phyloP scores from a whole-genome alignment of 2,329 filamentous ascomycete species.

The Cercospora sp. region DNA sequence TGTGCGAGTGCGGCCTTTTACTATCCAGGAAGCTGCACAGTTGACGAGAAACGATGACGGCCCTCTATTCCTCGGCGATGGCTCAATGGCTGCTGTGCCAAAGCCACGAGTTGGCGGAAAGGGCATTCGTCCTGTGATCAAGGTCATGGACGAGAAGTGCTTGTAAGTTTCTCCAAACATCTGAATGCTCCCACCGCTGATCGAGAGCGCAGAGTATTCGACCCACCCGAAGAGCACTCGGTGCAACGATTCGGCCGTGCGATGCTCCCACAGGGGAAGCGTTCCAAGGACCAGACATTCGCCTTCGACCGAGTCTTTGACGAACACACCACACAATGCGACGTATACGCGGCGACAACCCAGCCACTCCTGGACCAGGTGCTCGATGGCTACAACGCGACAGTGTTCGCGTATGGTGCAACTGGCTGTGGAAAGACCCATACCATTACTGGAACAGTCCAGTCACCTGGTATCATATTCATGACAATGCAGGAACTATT shows the following conservation, averaged over 20 bases:
- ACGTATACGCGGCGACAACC: constrained; percentile 94
- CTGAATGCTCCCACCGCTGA: not conserved
- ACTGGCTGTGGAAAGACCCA: constrained; percentile 99
- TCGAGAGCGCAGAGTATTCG: constrained; percentile 71
- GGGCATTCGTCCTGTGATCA: constrained; percentile 87
- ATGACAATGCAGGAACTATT: constrained; percentile 99
- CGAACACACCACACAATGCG: constrained; percentile 85
- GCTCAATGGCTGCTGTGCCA: constrained; percentile 83
- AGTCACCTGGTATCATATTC: constrained; percentile 97
- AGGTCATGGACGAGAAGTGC: constrained; percentile 93
- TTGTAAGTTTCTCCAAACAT: constrained; percentile 61
- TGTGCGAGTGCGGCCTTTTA: constrained; percentile 66
- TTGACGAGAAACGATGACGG: constrained; percentile 77
- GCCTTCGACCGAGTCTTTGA: constrained; percentile 97
- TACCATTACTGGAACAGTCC: constrained; percentile 84
- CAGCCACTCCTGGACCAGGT: constrained; percentile 89
- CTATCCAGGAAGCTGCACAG: constrained; percentile 92
- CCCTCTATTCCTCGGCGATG: constrained; percentile 92
- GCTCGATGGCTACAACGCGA: constrained; percentile 96
- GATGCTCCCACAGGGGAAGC: constrained; percentile 74
- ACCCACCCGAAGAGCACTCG: constrained; percentile 91
- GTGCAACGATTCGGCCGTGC: constrained; percentile 84
- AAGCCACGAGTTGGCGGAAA: constrained; percentile 81
- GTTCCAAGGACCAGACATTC: constrained; percentile 96
- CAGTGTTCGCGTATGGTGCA: constrained; percentile 96